Evolutionary conservation across 805 yeast species (phyloP), one percentile per base, ranked within the genome.

Genomic region (Zygosaccharomyces bisporus): DNA sequence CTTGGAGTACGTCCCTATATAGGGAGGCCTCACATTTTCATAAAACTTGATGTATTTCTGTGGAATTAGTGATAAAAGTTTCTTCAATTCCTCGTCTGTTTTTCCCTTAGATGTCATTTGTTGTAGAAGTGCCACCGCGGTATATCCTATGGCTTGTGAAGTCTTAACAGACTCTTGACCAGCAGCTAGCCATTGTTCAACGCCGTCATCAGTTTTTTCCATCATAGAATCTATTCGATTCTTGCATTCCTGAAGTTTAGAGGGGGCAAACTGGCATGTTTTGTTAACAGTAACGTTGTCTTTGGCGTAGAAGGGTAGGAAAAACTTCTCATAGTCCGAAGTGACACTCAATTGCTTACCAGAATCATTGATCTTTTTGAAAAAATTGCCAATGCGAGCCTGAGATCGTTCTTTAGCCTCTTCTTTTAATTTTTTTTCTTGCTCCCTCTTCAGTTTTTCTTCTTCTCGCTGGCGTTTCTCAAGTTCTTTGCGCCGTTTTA

Each of bases 1-100:
- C 43, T 61, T 73, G 5, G 72, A 73, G 44, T 69, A 77, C 0
- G 83, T 73, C 1, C 84, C 84, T 27, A 67, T 67, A 53, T 73
- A 80, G 6, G 81, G 76, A 4, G 80, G 67, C 43, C 68, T 65
- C 6, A 73, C 61, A 52, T 77, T 77, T 48, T 79, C 83, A 49
- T 75, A 73, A 54, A 72, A 72, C 45, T 68, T 69, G 36, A 72
- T 66, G 43, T 61, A 71, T 45, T 67, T 67, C 8, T 64, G 60
- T 4, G 72, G 71, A 13, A 67, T 50, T 39, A 34, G 49, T 14
- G 48, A 53, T 47, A 49, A 45, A 21, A 47, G 52, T 25, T 31
- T 54, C 46, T 42, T 73, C 60, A 46, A 62, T 54, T 57, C 69
- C 57, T 43, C 48, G 36, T 63, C 67, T 7, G 61, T 53, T 46